Base-by-base conservation (phyloP, 2,329 filamentous ascomycete species). In the Cladosporium sp. region DNA sequence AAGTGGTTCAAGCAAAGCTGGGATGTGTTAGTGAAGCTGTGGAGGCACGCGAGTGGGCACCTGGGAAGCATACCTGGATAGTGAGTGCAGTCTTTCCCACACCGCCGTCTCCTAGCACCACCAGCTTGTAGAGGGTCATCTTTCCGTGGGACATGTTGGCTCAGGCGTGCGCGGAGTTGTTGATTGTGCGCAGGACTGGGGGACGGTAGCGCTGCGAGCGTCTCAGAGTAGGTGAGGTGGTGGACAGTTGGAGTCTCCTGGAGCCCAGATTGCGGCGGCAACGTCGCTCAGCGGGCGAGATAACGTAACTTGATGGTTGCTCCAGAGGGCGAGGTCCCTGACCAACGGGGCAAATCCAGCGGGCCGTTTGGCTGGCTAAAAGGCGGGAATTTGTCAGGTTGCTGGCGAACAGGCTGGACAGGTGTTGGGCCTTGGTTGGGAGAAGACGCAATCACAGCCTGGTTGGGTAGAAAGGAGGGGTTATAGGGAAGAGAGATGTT, bases 31-130 rank as follows among this genome's bases (percentile, higher is more conserved):
- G 49, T 16, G 13, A 15, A 16, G 32, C n/a, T n/a, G 22, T 27
- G 5, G 9, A 27, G 22, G 9, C 9, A 27, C 22, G 22, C 27
- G 4, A 30, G 38, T 30, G 8, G 8, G 30, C 22, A 15, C 16
- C 16, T 39, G 18, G 12, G 18, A 38, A 19, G 40, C 55, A 35
- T 51, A 65, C 63, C 57, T 97, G 93, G 67, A 98, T 97, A 53
- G 93, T 97, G 78, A 98, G 82, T 76, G 93, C 97, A 55, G 92
- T 97, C 79, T 98, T 98, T 76, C 93, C 93, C 59, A 98, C 93
- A 72, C 93, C 93, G 79, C 93, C 93, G 65, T 94, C 93, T 63
- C 93, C 93, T 59, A 98, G 91, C 55, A 97, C 93, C 55, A 98
- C 93, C 74, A 95, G 75, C 76, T 95, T 95, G 74, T 95, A 95